Conservation (phyloP, 2,329 filamentous ascomycete species). For the Fusarium fujikuroi region DNA sequence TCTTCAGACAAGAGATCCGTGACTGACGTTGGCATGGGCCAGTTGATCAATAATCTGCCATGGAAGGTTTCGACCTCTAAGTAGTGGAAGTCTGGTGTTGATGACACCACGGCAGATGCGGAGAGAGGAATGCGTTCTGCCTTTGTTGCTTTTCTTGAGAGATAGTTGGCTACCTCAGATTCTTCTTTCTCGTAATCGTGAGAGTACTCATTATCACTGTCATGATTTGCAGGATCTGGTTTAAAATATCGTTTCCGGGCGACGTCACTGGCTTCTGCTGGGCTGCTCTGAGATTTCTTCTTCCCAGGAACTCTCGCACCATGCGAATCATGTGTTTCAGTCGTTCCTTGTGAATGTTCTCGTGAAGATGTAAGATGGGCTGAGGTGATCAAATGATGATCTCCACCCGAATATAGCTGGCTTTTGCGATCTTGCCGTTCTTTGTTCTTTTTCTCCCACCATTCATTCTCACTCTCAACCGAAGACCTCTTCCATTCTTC, state of each 20-base stretch:
- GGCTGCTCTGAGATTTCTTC: rapidly evolving
- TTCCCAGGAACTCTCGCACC: too few relatives aligned
- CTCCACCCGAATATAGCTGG: background rate
- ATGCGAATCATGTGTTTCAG: too few relatives aligned
- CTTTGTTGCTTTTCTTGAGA: background rate
- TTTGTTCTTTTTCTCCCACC: background rate
- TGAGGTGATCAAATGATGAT: background rate
- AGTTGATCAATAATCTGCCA: background rate
- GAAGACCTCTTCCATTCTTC: background rate
- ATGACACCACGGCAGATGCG: background rate
- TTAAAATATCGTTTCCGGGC: too few relatives aligned
- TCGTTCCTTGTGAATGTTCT: rapidly evolving
- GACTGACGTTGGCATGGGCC: background rate
- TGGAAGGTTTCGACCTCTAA: background rate
- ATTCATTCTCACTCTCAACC: background rate
- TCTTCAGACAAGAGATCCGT: background rate
- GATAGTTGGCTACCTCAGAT: rapidly evolving
- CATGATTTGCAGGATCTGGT: background rate
- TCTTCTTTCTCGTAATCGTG: too few relatives aligned
- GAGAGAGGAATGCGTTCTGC: rapidly evolving
- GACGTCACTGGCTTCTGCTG: rapidly evolving
- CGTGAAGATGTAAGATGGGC: background rate
- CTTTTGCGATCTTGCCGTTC: background rate
- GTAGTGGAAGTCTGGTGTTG: too few relatives aligned
- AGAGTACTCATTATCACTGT: background rate